Conservation (phyloP, 306 rosid genomes). For the Lathyrus aphaca region DNA sequence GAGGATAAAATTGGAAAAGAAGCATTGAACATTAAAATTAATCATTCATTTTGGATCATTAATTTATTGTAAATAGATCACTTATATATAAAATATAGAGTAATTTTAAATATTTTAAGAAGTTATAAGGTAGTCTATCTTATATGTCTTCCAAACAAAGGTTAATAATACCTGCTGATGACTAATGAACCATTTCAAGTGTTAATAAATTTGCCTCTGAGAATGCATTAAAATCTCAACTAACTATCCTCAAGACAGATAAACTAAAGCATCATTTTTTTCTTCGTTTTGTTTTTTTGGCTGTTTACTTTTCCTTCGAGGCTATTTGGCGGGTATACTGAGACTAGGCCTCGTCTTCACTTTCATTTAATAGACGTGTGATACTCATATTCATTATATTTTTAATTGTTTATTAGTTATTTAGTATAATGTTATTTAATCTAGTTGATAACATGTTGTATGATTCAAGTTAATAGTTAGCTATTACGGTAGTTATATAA, state of each 20-base stretch:
- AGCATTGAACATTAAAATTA: no score
- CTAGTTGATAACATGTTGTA: not conserved
- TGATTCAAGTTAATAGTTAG: not conserved
- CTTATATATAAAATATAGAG: no score
- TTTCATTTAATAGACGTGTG: not conserved
- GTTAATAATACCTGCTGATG: not conserved
- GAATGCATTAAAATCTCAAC: conserved; percentile 42
- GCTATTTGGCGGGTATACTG: conserved; percentile 9
- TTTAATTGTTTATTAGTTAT: not conserved
- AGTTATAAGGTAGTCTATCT: no score
- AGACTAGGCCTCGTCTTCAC: conserved; percentile 10
- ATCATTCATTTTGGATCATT: no score
- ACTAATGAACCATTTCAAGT: conserved; percentile 15
- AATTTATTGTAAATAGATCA: no score
- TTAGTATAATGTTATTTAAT: not conserved
- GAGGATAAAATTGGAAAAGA: no score
- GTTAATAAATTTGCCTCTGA: not conserved
- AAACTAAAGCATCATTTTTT: not conserved
- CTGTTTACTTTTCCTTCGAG: not conserved
- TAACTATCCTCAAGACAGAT: conserved; percentile 54
- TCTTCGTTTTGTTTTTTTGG: not conserved
- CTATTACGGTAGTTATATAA: no score
- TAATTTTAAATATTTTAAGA: no score
- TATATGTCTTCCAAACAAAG: no score
- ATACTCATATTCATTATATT: not conserved